Conservation (phyloP, 352 stramenopile species). For the Globisporangium splendens region DNA sequence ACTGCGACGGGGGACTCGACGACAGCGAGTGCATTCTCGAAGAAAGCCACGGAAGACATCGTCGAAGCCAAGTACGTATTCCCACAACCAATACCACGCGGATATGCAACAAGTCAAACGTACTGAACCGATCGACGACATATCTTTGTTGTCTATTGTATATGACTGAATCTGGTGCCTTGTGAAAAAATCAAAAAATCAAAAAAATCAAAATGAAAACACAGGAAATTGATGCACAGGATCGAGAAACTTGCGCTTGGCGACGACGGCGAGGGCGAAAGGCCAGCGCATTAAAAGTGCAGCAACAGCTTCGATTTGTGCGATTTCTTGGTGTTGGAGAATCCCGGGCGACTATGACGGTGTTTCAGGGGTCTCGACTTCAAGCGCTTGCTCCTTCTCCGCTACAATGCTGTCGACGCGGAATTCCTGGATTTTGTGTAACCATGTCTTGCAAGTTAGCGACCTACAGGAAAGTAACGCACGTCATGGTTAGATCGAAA, state of each 20-base stretch:
- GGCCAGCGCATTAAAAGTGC: too few species aligned
- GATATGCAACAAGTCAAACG: too few species aligned
- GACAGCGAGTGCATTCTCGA: slow-evolving; percentile 19
- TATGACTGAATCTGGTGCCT: slow-evolving; percentile 2
- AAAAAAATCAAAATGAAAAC: slow-evolving; percentile 4
- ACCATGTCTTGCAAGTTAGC: slow-evolving; percentile 43
- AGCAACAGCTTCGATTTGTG: too few species aligned
- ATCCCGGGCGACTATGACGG: slow-evolving; percentile 6
- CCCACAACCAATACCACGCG: background rate
- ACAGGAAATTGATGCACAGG: slow-evolving; percentile 31
- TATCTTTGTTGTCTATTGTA: background rate
- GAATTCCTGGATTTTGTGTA: slow-evolving; percentile 23
- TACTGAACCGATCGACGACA: too few species aligned
- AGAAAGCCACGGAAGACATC: slow-evolving; percentile 40
- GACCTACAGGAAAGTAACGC: slow-evolving; percentile 24
- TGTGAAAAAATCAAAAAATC: slow-evolving; percentile 3
- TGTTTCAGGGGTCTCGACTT: slow-evolving; percentile 3
- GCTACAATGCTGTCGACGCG: background rate
- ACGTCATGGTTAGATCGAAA: background rate
- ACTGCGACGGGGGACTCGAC: background rate
- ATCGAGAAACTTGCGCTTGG: slow-evolving; percentile 35
- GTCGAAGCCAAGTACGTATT: slow-evolving; percentile 35
- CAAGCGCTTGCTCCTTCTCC: background rate
- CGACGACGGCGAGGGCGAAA: slow-evolving; percentile 12
- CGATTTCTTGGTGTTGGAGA: too few species aligned